Base-by-base conservation (phyloP, 106 monocot species). In the Xerophyta viscosa region DNA sequence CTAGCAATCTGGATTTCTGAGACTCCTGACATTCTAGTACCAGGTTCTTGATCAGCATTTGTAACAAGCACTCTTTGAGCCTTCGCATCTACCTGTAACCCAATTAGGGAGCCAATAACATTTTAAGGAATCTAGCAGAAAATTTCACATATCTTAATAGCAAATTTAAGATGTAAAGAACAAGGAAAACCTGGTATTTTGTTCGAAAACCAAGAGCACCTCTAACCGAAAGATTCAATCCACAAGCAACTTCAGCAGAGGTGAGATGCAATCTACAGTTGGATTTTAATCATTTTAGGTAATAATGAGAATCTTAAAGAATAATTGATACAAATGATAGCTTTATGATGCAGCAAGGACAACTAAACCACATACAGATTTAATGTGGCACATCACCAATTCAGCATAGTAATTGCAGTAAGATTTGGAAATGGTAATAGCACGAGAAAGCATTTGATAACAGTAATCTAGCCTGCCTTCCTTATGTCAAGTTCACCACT, bases 121-220 rank as follows among this genome's bases (percentile, higher is more conserved):
- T 36, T 5, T 6, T 6, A 5, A 6, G 33, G 11, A 36, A 36
- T 36, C 33, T n/a, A n/a, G n/a, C n/a, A 44, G 6, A 44, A 17
- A 9, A 44, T 44, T 9, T 20, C 46, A 46, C 13, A 46, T 18
- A 20, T 46, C 46, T 46, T 19, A 46, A 44, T 15, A 8, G 8
- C 6, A 18, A 31, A 25, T 54, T 50, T 65, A 13, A 56, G 36
- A 14, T n/a, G 3, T 42, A 47, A n/a, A n/a, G n/a, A n/a, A n/a
- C n/a, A n/a, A n/a, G n/a, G 43, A 54, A 10, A 39, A 98, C 96
- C 96, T 96, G 96, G 62, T 96, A 76, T 37, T 82, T 49, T 41
- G 96, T 98, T 4, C 89, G 75, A 56, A 78, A 86, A 22, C 96
- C 96, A 74, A 89, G 89, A 64, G 73, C 76, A 22, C 96, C 96